These are phyloP conservation scores for Pisolithus marmoratus DNA, from an alignment of 768 basidiomycete genomes.

Conservation along the genomic window DNA sequence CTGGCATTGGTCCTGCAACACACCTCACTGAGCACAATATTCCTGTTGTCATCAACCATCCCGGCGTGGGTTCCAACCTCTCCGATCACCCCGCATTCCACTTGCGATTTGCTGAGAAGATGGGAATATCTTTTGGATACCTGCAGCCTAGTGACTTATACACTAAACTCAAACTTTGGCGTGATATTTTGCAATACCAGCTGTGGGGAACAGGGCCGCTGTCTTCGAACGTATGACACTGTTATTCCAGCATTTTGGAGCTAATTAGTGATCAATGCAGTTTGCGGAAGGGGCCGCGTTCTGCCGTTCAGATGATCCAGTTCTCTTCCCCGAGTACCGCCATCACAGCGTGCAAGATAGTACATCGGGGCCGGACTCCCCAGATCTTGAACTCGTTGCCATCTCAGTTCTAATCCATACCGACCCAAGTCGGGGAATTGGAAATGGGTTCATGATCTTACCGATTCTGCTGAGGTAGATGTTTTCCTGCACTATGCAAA, in stretches of 20 bases:
- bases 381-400: conserved; percentile 26
- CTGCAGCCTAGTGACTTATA: conserved; percentile 23
- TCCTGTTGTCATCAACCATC: conserved; percentile 53
- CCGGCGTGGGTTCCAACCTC: conserved; percentile 70
- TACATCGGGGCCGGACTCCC: conserved; percentile 24
- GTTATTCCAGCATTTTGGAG: neutral
- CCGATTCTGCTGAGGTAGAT: conserved; percentile 21
- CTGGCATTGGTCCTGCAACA: conserved; percentile 67
- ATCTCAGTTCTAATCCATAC: neutral
- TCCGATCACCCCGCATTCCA: conserved; percentile 61
- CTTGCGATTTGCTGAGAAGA: conserved; percentile 48
- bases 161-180: conserved; percentile 22
- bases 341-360: conserved; percentile 21
- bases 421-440: neutral
- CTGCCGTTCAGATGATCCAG: conserved; percentile 26
- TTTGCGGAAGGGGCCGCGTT: conserved; percentile 26
- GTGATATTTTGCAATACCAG: conserved; percentile 38
- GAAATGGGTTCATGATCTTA: conserved; percentile 17
- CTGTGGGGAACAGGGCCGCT: conserved; percentile 44
- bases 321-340: conserved; percentile 28
- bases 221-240: conserved; percentile 42
- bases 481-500: neutral
- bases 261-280: conserved; percentile 11
- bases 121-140: conserved; percentile 36
- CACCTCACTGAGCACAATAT: conserved; percentile 51